Evolutionary conservation across 139 green algal species (phyloP), one percentile per base, ranked within the genome.

Genomic region (Edaphochlamys debaryana): DNA sequence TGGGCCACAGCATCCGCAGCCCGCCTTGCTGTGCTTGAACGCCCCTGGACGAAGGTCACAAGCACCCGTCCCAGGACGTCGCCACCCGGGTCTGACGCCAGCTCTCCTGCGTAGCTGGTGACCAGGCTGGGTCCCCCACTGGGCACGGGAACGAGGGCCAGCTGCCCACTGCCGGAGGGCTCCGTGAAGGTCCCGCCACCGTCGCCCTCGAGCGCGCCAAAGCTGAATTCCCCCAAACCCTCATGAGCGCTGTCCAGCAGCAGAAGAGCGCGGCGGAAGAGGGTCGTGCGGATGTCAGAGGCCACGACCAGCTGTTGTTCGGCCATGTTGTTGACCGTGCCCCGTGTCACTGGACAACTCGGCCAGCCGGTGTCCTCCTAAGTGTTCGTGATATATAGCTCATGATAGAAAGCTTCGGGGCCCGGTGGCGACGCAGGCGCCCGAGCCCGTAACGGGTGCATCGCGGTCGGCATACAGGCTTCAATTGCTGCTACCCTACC

Each of bases 191-290:
- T 54, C n/a, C n/a, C n/a, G n/a, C n/a, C n/a, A n/a, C n/a, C n/a
- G 45, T 54, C 45, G 45, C 45, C 45, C 45, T 13, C 11, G 11
- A 22, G 11, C 45, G 13, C 11, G 45, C 45, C 45, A 9, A 4
- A 11, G 30, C 38, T 32, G 75, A 81, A 81, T 22, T 81, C 75
- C 40, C 71, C 75, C 23, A 81, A n/a, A 17, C 75, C 75, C 17
- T 60, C 60, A 8, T 81, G 75, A 17, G 63, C 75, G 4, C 71
- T 60, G 56, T 81, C 75, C 0, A 81, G 30, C n/a, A 83, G 36
- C 13, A 41, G 23, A 34, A 83, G 45, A 19, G 77, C 77, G 34
- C 77, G 25, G 15, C 64, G 34, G 41, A 73, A 83, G 1, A 83
- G 29, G 3, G 77, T 67, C 45, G 52, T 67, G 13, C 77, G 45